A percentile compares a stretch with the other conserved stretches of the same genome.
Evolutionary conservation across 2,329 filamentous ascomycete species (phyloP).

Genomic region (Teratosphaeria gauchensis): DNA sequence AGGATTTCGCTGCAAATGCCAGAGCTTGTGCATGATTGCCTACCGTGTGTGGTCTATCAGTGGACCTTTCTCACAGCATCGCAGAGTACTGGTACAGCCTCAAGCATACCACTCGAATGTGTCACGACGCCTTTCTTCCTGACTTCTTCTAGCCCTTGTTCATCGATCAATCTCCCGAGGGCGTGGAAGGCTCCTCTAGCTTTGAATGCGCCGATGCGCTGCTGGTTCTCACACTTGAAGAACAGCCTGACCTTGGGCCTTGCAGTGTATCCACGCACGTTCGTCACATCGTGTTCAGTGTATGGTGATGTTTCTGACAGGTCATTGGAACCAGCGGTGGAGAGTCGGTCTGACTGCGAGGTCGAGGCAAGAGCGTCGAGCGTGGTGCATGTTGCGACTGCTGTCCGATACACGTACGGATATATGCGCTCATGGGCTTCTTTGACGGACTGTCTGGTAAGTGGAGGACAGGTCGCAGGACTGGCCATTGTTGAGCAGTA

Average conservation of each 20-base stretch:
- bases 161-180: conserved; percentile 58
- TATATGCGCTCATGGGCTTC: conserved; percentile 64
- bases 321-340: conserved; percentile 3
- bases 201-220: conserved; percentile 89
- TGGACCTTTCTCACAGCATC: not conserved
- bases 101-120: conserved; percentile 67
- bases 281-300: not conserved
- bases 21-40: conserved; percentile 94
- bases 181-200: conserved; percentile 85
- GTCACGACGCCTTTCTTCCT: conserved; percentile 66
- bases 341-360: conserved; percentile 41
- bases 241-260: conserved; percentile 62
- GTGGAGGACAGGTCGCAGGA: conserved; percentile 43
- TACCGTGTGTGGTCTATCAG: conserved; percentile 26
- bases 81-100: conserved; percentile 4
- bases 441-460: conserved; percentile 63
- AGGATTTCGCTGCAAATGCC: conserved; percentile 67
- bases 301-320: conserved; percentile 8
- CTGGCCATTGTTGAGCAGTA: conserved; percentile 34
- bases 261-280: conserved; percentile 32
- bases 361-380: conserved; percentile 66
- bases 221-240: conserved; percentile 94
- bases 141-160: conserved; percentile 48
- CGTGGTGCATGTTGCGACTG: conserved; percentile 69
- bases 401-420: conserved; percentile 70